Evolutionary conservation across 2,329 filamentous ascomycete species (phyloP).

Genomic region (Alternaria conjuncta): DNA sequence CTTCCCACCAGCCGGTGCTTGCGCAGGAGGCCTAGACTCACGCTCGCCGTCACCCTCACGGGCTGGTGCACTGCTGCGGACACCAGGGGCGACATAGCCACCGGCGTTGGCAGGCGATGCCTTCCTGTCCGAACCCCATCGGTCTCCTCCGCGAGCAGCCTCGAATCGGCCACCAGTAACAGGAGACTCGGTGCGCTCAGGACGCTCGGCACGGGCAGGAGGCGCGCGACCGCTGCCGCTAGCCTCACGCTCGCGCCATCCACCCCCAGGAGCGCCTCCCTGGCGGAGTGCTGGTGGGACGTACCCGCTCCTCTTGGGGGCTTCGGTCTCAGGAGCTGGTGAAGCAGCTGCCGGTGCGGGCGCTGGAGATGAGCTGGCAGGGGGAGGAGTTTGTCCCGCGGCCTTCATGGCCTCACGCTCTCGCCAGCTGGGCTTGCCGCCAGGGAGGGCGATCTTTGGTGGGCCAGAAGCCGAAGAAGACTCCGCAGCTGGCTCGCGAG

Average conservation of each 20-base stretch:
- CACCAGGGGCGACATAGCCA: constrained; percentile 36
- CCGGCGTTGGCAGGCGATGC: constrained; percentile 41
- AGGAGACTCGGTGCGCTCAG: constrained; percentile 37
- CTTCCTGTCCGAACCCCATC: constrained; percentile 41
- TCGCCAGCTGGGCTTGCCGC: constrained; percentile 72
- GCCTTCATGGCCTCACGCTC: constrained; percentile 68
- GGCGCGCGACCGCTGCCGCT: constrained; percentile 37
- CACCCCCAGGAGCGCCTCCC: constrained; percentile 40
- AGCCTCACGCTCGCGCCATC: constrained; percentile 48
- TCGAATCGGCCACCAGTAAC: constrained; percentile 17
- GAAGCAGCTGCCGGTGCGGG: constrained; percentile 33
- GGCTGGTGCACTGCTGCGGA: constrained; percentile 31
- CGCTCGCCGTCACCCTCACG: constrained; percentile 35
- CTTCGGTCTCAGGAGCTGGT: constrained; percentile 40
- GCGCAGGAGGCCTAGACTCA: constrained; percentile 31
- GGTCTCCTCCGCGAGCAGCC: constrained; percentile 27
- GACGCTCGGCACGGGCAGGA: constrained; percentile 25
- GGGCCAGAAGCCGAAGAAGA: constrained; percentile 57
- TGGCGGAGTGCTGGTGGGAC: constrained; percentile 55
- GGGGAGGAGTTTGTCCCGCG: constrained; percentile 36
- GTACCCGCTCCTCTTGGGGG: constrained; percentile 53
- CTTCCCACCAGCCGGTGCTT: constrained; percentile 44
- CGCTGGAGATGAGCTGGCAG: constrained; percentile 44
- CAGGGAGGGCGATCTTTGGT: constrained; percentile 67
- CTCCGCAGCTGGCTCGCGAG: constrained; percentile 44